Evolutionary conservation across 108 stramenopile species (phyloP).

Genomic region (Asterionellopsis glacialis): DNA sequence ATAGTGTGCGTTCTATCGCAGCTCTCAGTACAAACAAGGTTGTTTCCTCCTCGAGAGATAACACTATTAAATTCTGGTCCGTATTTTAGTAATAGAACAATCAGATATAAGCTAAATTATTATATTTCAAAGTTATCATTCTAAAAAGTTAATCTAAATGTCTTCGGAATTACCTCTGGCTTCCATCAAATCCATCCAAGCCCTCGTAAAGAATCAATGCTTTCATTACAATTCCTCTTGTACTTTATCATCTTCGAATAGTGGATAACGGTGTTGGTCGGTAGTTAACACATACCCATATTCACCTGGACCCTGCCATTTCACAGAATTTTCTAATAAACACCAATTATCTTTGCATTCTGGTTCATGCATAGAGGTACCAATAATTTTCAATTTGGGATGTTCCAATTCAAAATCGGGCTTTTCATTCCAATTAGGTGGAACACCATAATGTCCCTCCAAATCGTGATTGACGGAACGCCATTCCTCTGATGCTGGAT

Average conservation of each 20-base stretch:
- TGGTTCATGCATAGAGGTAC: constrained; percentile 63
- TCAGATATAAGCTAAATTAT: too few relatives aligned
- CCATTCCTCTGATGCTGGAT: constrained; percentile 54
- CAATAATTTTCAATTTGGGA: constrained; percentile 38
- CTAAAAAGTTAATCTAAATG: too few relatives aligned
- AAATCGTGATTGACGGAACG: constrained; percentile 29
- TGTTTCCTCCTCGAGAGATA: too few relatives aligned
- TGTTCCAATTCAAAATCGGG: constrained; percentile 7
- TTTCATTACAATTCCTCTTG: not conserved
- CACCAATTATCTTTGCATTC: constrained; percentile 71
- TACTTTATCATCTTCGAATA: not conserved
- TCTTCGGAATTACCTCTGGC: too few relatives aligned
- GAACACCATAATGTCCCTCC: constrained; percentile 64
- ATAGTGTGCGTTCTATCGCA: too few relatives aligned
- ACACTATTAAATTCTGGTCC: too few relatives aligned
- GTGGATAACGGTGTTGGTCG: not conserved
- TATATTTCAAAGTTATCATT: too few relatives aligned
- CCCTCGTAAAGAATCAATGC: too few relatives aligned
- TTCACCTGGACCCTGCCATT: constrained; percentile 65
- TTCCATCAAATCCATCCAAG: too few relatives aligned
- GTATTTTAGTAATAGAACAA: too few relatives aligned
- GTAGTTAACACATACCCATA: constrained; percentile 19
- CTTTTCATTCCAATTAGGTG: constrained; percentile 36
- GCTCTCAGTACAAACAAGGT: too few relatives aligned
- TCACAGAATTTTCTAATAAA: constrained; percentile 35